phyloP scores from a whole-genome alignment of 805 yeast species.

The Cyberlindnera bimundalis region DNA sequence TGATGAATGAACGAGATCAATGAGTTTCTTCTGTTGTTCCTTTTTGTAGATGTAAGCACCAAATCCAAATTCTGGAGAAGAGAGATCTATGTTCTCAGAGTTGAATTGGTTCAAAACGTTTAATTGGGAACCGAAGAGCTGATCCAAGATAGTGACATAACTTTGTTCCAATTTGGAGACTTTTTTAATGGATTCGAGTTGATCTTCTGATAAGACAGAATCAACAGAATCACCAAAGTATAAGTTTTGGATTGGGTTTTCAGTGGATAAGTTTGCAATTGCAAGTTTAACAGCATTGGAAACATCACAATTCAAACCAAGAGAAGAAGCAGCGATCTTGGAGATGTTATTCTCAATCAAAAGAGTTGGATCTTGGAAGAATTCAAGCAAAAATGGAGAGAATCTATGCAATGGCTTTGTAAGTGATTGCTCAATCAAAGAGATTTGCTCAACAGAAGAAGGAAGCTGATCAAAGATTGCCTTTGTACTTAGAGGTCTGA shows the following conservation, averaged over 20 bases:
- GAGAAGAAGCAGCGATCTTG: conserved; percentile 55
- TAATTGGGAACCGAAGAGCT: conserved; percentile 55
- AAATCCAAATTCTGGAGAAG: conserved; percentile 83
- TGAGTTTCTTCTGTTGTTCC: conserved; percentile 39
- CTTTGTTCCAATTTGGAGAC: conserved; percentile 65
- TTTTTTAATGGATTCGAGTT: conserved; percentile 32
- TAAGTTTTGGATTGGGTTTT: conserved; percentile 58
- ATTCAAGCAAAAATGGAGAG: conserved; percentile 72
- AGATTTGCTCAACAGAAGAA: conserved; percentile 48
- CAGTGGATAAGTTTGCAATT: conserved; percentile 48
- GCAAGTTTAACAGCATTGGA: conserved; percentile 30
- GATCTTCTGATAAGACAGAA: conserved; percentile 16
- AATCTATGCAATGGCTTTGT: conserved; percentile 38
- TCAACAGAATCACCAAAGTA: conserved; percentile 45
- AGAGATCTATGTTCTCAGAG: conserved; percentile 40
- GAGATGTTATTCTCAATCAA: conserved; percentile 45
- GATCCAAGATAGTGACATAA: conserved; percentile 70
- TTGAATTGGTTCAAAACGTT: conserved; percentile 58
- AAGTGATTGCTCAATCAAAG: conserved; percentile 61
- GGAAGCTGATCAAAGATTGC: conserved; percentile 42
- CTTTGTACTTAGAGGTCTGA: conserved; percentile 47
- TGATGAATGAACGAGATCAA: conserved; percentile 29
- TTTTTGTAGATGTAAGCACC: conserved; percentile 66
- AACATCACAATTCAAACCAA: conserved; percentile 27
- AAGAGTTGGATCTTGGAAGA: conserved; percentile 54